Percentiles rank a stretch among this genome's conserved stretches.
Conservation (phyloP, 1,284 basidiomycete species). For the Leccinum subrobustum region DNA sequence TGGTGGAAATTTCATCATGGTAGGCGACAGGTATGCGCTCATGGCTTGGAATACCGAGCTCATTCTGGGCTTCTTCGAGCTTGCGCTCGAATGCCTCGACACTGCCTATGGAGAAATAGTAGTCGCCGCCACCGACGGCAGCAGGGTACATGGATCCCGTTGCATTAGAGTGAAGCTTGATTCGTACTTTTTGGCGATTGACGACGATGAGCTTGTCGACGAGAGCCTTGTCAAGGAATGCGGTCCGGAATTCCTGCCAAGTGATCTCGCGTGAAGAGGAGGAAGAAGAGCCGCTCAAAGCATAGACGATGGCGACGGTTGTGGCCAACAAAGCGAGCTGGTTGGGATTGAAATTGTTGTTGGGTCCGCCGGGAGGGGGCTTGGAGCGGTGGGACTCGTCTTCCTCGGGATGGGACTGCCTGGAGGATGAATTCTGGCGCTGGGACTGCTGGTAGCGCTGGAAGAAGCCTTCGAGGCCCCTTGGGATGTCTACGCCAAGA, state of each 20-base stretch:
- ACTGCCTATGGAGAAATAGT: constrained; percentile 97
- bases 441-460: constrained; percentile 65
- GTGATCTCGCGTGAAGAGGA: constrained; percentile 86
- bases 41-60: constrained; percentile 87
- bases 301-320: constrained; percentile 65
- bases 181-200: constrained; percentile 87
- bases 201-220: constrained; percentile 95
- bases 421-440: constrained; percentile 31
- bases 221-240: constrained; percentile 93
- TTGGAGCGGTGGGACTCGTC: constrained; percentile 39
- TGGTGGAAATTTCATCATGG: constrained; percentile 89
- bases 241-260: constrained; percentile 98
- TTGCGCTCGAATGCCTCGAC: constrained; percentile 97
- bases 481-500: constrained; percentile 35
- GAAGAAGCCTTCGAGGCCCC: constrained; percentile 77
- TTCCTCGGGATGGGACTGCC: constrained; percentile 37
- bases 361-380: constrained; percentile 47
- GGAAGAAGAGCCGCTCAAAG: constrained; percentile 59
- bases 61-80: constrained; percentile 90
- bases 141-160: constrained; percentile 70
- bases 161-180: constrained; percentile 86
- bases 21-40: constrained; percentile 98
- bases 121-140: constrained; percentile 55
- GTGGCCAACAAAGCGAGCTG: constrained; percentile 62
- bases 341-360: constrained; percentile 50